Evolutionary conservation across 495 filamentous ascomycete genomes (phyloP).

Genomic region (Penicillium arizonense): DNA sequence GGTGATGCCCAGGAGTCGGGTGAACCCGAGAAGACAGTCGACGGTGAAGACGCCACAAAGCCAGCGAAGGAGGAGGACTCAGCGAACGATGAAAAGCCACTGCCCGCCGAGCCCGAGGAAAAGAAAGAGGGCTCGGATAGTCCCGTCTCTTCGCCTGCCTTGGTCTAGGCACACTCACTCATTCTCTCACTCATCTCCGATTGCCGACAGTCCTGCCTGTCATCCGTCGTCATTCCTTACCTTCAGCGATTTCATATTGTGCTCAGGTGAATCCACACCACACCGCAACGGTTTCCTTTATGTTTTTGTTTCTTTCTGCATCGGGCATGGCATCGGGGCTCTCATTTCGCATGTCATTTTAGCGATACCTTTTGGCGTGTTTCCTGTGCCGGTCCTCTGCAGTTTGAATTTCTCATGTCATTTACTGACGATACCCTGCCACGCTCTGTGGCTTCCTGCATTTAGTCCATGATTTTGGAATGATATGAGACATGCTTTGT

Average conservation of each 20-base stretch:
- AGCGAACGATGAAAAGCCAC: conserved; percentile 6
- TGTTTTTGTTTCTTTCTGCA: conserved; percentile 5
- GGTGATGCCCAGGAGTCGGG: conserved; percentile 1
- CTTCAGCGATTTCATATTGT: background rate
- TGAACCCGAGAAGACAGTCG: background rate
- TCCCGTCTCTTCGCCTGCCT: background rate
- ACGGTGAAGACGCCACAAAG: conserved; percentile 3
- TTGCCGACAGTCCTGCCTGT: background rate
- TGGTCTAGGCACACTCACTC: background rate
- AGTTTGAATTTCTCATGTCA: conserved; percentile 14
- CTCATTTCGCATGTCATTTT: conserved; percentile 7
- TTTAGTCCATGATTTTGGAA: conserved; percentile 1
- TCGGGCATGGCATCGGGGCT: conserved; percentile 3
- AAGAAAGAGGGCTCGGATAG: background rate
- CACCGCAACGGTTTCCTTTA: background rate
- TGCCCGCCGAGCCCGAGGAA: background rate
- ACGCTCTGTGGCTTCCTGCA: conserved; percentile 6
- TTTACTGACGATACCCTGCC: conserved; percentile 32
- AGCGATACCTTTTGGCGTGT: conserved; percentile 20
- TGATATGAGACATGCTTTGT: background rate
- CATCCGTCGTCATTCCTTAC: background rate
- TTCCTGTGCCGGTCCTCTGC: conserved; percentile 10
- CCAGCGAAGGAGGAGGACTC: conserved; percentile 4
- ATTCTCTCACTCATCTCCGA: background rate
- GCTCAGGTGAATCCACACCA: too few relatives aligned